Base-by-base conservation (phyloP, 1,139 yeast genomes). In the Taphrina deformans region DNA sequence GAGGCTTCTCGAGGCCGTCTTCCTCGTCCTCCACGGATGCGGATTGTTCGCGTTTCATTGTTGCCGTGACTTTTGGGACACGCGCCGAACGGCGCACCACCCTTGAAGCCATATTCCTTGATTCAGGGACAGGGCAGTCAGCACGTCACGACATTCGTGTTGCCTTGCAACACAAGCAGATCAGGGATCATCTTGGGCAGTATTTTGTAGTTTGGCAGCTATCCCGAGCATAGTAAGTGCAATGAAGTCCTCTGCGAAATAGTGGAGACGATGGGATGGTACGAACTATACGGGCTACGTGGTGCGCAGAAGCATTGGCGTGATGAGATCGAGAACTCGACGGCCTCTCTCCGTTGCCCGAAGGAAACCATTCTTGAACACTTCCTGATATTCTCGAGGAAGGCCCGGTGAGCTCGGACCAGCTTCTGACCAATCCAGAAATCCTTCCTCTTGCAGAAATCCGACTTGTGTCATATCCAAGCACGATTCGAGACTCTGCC, bases 391-490 rank as follows among this genome's bases (percentile, higher is more conserved):
- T 21, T 55, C 61, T 27, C 3, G 10, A 10, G 52, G 61, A 10
- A 41, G 23, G 4, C n/a, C 24, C n/a, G 51, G 29, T 4, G 18
- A 18, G 2, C 2, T 7, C 10, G 3, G 18, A 27, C 52, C 61
- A 21, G 9, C n/a, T 9, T 55, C 61, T 16, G 27, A 7, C 52
- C 52, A 55, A 1, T 10, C 21, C 12, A 61, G 16, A 18, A 29
- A 44, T 7, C 65, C 65, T 23, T 52, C 52, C 14, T 21, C 52
- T 12, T 38, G 52, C 21, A 61, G 31, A 7, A 14, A 24, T n/a
- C 26, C 16, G 29, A 61, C 65, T 23, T 61, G 45, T 16, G 18
- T 45, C 45, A 52, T 24, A 33, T 61, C 65, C n/a, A 61, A 50
- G 33, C 24, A 29, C n/a, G 45, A 14, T 23, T 21, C 52, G 23